Conservation (phyloP, 495 filamentous ascomycete species). For the Cercophora samala region DNA sequence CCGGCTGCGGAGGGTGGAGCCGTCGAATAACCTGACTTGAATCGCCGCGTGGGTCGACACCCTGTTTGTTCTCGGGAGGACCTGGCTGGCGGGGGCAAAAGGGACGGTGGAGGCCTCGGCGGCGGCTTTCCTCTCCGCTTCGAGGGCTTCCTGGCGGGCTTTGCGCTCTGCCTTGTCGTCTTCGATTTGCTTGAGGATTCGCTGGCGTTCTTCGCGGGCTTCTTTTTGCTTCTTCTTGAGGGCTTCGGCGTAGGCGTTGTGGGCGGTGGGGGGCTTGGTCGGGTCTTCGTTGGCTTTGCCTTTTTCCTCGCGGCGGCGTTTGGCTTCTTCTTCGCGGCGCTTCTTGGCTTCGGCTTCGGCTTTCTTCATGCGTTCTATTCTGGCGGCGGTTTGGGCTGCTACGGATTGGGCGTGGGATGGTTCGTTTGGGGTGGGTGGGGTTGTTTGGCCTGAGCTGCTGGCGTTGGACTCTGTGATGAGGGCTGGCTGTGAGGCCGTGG, state of each 20-base stretch:
- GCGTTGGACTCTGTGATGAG: not conserved
- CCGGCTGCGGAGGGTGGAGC: conserved; percentile 66
- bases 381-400: conserved; percentile 29
- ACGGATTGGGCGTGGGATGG: conserved; percentile 21
- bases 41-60: conserved; percentile 54
- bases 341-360: conserved; percentile 21
- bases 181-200: conserved; percentile 61
- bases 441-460: conserved; percentile 3
- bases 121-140: conserved; percentile 34
- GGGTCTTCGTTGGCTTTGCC: conserved; percentile 36
- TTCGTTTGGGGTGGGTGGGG: conserved; percentile 19
- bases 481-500: not conserved
- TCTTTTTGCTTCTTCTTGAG: conserved; percentile 52
- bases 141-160: conserved; percentile 48
- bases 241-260: conserved; percentile 45
- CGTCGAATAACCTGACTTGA: conserved; percentile 83
- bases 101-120: conserved; percentile 1
- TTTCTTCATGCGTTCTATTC: conserved; percentile 30
- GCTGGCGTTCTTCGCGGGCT: conserved; percentile 55
- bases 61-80: conserved; percentile 19
- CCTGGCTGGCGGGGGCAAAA: conserved; percentile 21
- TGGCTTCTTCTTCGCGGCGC: conserved; percentile 24
- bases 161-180: conserved; percentile 65
- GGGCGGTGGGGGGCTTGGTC: conserved; percentile 29
- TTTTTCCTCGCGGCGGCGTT: conserved; percentile 29